These are phyloP conservation scores for Noccaea caerulescens DNA, from an alignment of 345 rosid genomes.

Conservation along the genomic window DNA sequence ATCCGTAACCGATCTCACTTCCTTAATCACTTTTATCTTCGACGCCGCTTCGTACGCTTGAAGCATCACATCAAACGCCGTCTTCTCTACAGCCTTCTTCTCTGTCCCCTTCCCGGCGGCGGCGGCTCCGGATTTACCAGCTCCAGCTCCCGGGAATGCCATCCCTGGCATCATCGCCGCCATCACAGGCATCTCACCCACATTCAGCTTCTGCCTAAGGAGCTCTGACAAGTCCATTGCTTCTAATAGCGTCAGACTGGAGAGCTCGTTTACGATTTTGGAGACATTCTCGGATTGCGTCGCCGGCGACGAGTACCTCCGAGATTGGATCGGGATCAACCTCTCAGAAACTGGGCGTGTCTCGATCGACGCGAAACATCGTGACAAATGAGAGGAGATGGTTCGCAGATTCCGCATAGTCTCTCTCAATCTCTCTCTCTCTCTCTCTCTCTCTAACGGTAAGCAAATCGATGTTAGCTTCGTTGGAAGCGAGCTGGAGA, in stretches of 20 bases:
- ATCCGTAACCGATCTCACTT: conserved; percentile 78
- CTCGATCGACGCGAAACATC: conserved; percentile 23
- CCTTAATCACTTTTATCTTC: conserved; percentile 91
- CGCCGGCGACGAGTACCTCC: conserved; percentile 32
- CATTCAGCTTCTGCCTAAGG: conserved; percentile 62
- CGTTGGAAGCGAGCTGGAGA: conserved; percentile 16
- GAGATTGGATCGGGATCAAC: conserved; percentile 23
- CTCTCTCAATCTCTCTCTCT: not conserved
- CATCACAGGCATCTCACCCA: conserved; percentile 80
- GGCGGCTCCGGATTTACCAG: conserved; percentile 49
- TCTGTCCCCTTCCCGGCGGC: conserved; percentile 51
- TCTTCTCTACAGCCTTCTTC: conserved; percentile 67
- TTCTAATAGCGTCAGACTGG: conserved; percentile 77
- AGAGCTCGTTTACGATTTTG: conserved; percentile 64
- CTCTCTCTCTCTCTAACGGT: not conserved
- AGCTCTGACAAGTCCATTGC: conserved; percentile 69
- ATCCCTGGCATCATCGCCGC: conserved; percentile 93
- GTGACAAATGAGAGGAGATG: conserved; percentile 51
- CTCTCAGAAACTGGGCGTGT: not conserved
- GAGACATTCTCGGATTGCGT: conserved; percentile 57
- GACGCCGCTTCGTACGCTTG: conserved; percentile 74
- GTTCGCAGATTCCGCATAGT: conserved; percentile 55
- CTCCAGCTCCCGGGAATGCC: conserved; percentile 58
- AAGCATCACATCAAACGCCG: conserved; percentile 78
- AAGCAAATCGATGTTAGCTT: conserved; percentile 16